A percentile compares a stretch with the other conserved stretches of the same genome.
Evolutionary conservation across 2,329 filamentous ascomycete genomes (phyloP).

Genomic region (Pyrenophora tritici-repentis): DNA sequence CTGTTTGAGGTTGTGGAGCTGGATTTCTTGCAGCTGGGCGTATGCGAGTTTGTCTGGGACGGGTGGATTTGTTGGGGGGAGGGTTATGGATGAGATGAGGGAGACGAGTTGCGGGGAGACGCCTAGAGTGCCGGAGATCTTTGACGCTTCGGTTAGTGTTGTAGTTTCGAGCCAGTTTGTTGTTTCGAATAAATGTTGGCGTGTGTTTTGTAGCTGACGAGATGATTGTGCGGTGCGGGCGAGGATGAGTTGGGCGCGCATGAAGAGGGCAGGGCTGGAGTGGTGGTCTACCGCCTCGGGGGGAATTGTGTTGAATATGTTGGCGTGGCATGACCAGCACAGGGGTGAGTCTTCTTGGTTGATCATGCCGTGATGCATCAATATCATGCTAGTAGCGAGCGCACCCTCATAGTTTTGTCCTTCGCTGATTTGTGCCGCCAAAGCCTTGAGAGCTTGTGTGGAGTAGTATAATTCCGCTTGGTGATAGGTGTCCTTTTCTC

Average conservation of each 20-base stretch:
- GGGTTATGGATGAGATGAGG: conserved; percentile 37
- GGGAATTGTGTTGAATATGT: conserved; percentile 40
- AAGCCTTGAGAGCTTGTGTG: conserved; percentile 36
- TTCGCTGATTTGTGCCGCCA: conserved; percentile 35
- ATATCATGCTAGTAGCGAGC: conserved; percentile 41
- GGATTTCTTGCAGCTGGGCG: conserved; percentile 31
- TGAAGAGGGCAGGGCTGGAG: conserved; percentile 37
- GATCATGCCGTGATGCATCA: conserved; percentile 40
- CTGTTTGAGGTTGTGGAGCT: conserved; percentile 35
- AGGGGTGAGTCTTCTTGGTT: conserved; percentile 34
- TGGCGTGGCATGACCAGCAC: conserved; percentile 43
- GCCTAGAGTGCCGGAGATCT: conserved; percentile 32
- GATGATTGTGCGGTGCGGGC: conserved; percentile 37
- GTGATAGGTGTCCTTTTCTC: conserved; percentile 34
- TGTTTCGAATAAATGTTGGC: conserved; percentile 33
- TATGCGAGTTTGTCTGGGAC: conserved; percentile 28
- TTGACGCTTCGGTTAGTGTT: conserved; percentile 26
- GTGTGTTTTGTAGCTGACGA: conserved; percentile 24
- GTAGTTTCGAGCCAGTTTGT: conserved; percentile 31
- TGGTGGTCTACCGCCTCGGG: conserved; percentile 25
- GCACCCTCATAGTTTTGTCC: conserved; percentile 37
- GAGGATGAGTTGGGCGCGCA: conserved; percentile 35
- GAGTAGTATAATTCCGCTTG: conserved; percentile 43
- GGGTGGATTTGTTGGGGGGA: conserved; percentile 22
- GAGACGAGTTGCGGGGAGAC: conserved; percentile 39